Evolutionary conservation across 257 asterid genomes (phyloP).

Genomic region (Paulownia fortunei): DNA sequence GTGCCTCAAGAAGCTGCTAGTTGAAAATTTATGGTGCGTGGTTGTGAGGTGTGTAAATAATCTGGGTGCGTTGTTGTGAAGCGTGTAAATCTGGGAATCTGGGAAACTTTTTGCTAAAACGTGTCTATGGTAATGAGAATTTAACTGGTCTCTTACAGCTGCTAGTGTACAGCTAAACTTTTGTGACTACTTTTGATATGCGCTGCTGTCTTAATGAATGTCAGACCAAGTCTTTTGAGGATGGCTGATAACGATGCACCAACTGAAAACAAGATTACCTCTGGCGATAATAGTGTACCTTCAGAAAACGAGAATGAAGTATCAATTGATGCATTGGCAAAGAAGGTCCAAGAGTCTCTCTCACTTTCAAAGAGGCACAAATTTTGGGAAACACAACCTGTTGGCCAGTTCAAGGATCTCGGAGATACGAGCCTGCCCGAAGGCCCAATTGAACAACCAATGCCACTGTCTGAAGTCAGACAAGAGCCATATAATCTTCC

Average conservation of each 20-base stretch:
- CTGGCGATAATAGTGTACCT: conserved; percentile 37
- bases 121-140: not conserved
- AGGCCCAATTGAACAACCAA: conserved; percentile 72
- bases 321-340: conserved; percentile 50
- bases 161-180: not conserved
- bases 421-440: conserved; percentile 60
- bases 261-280: conserved; percentile 36
- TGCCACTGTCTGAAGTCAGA: conserved; percentile 63
- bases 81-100: no score
- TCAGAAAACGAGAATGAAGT: conserved; percentile 45
- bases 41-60: no score
- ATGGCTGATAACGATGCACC: conserved; percentile 52
- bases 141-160: conserved; percentile 3
- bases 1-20: no score
- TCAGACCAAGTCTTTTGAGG: conserved; percentile 25
- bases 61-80: no score
- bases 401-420: conserved; percentile 73
- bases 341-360: conserved; percentile 58
- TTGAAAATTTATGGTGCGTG: not conserved
- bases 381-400: conserved; percentile 86
- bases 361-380: conserved; percentile 61
- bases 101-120: not conserved
- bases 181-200: not conserved
- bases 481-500: conserved; percentile 85
- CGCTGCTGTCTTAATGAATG: conserved; percentile 8